Percentiles rank a stretch among this genome's conserved stretches.
phyloP scores from a whole-genome alignment of 1,139 yeast genomes.

The Chernovozyma sophiae-reginae region DNA sequence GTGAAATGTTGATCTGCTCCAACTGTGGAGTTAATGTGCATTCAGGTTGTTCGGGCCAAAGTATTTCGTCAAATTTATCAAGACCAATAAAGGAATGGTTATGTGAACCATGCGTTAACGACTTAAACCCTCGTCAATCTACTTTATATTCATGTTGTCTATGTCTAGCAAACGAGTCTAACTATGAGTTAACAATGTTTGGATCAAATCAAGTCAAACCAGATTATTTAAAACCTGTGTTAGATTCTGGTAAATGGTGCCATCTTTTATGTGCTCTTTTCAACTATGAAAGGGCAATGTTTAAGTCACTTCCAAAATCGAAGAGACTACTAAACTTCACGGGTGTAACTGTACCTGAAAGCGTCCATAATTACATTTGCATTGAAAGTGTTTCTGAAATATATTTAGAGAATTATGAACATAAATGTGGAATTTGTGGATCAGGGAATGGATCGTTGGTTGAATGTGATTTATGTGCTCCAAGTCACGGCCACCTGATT shows the following conservation, averaged over 20 bases:
- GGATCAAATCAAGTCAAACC: slow-evolving; percentile 44
- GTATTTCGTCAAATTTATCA: slow-evolving; percentile 17
- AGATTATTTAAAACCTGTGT: slow-evolving; percentile 71
- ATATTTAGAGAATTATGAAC: slow-evolving; percentile 20
- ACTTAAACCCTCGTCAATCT: slow-evolving; percentile 54
- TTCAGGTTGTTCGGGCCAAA: slow-evolving; percentile 62
- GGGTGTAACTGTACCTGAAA: slow-evolving; percentile 11
- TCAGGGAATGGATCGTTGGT: slow-evolving; percentile 28
- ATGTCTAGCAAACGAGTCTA: slow-evolving; percentile 55
- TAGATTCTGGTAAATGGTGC: slow-evolving; percentile 66
- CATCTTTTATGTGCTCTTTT: slow-evolving; percentile 75
- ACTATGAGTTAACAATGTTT: slow-evolving; percentile 40
- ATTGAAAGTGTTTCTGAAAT: slow-evolving; percentile 30
- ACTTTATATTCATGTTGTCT: slow-evolving; percentile 62
- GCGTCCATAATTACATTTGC: slow-evolving; percentile 16
- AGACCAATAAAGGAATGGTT: slow-evolving; percentile 54
- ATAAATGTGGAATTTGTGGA: slow-evolving; percentile 27
- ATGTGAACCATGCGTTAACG: slow-evolving; percentile 81
- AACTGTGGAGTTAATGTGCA: slow-evolving; percentile 75
- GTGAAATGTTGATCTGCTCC: slow-evolving; percentile 51
- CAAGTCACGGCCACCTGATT: slow-evolving; percentile 1
- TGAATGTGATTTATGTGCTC: slow-evolving; percentile 26
- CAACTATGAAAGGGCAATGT: slow-evolving; percentile 21
- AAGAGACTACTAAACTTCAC: slow-evolving; percentile 9
- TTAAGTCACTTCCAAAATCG: slow-evolving; percentile 11